Evolutionary conservation across 78 protist species (phyloP), one percentile per base, ranked within the genome.

Genomic region (Acrasis kona): DNA sequence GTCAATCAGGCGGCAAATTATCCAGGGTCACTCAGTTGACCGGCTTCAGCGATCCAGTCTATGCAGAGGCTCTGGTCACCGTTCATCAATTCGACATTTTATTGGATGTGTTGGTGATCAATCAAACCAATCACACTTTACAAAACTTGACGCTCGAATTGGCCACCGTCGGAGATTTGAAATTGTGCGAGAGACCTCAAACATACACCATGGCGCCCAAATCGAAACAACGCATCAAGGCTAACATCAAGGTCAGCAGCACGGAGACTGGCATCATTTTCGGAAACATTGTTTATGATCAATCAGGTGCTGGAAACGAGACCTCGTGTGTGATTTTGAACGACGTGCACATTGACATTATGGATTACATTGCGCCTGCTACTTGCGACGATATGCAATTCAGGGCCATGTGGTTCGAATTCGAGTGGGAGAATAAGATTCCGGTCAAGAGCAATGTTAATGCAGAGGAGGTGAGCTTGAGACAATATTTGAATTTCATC

Each of bases 381-480:
- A 5, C 39, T 65, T 91, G 94, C 80, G 28, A 89, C 3, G 92
- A 84, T 42, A 41, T 39, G 12, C 66, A 81, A 31, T 96, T 94
- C 88, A 79, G 98, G 27, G 9, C 42, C 7, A 94, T 94, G 96
- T 96, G 98, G 98, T 82, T 88, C 37, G 97, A 94, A 79, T 96
- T 94, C 40, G 98, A 94, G 74, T 96, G 98, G 98, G 98, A 96
- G 84, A 96, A 96, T 91, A 88, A 90, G 87, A 80, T 92, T 8
- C 70, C 78, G 41, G 88, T 87, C 8, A 32, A 76, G 31, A 76
- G 87, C 12, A n/a, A n/a, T n/a, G n/a, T n/a, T n/a, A n/a, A n/a
- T n/a, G n/a, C n/a, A n/a, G 83, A 80, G 37, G 7, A 35, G 3
- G 71, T 65, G 30, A 86, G 79, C 65, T 77, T 94, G 31, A 34